Evolutionary conservation across 2,329 filamentous ascomycete genomes (phyloP).

Genomic region (Fusarium armeniacum): DNA sequence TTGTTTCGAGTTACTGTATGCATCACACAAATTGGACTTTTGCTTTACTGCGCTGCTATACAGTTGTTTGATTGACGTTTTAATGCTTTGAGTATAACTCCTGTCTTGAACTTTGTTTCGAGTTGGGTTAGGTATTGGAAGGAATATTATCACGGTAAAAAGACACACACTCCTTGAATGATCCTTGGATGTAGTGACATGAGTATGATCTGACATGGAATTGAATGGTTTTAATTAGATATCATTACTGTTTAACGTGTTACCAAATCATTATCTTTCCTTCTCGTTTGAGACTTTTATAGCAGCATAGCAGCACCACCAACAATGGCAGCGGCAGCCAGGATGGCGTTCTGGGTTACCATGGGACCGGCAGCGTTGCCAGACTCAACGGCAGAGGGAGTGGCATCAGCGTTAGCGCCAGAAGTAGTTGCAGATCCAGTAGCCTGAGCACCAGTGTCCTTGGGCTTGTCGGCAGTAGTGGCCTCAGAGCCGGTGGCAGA

Average conservation of each 20-base stretch:
- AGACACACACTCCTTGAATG: neutral
- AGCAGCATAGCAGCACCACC: conserved; percentile 55
- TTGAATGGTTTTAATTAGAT: conserved; percentile 20
- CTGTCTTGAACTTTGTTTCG: neutral
- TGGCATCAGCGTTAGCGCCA: conserved; percentile 30
- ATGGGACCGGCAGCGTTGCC: conserved; percentile 53
- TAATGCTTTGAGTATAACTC: neutral
- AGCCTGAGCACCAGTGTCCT: conserved; percentile 31
- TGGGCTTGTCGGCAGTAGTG: conserved; percentile 38
- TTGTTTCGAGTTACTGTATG: neutral
- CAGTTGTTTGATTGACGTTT: neutral
- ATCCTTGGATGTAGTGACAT: neutral
- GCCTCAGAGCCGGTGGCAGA: conserved; percentile 36
- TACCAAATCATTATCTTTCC: conserved; percentile 7
- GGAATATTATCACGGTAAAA: neutral
- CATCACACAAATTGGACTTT: neutral
- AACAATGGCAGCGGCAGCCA: conserved; percentile 55
- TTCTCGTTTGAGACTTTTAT: conserved; percentile 34
- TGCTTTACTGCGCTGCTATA: neutral
- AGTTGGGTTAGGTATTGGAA: too few relatives aligned
- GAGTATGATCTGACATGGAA: neutral
- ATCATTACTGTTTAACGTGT: conserved; percentile 13
- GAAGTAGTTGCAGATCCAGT: conserved; percentile 27
- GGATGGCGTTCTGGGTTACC: conserved; percentile 54
- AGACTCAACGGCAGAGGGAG: conserved; percentile 37